Percentiles rank a stretch among this genome's conserved stretches.
Evolutionary conservation across 2,329 filamentous ascomycete species (phyloP).

Genomic region (Fusarium newnesense): DNA sequence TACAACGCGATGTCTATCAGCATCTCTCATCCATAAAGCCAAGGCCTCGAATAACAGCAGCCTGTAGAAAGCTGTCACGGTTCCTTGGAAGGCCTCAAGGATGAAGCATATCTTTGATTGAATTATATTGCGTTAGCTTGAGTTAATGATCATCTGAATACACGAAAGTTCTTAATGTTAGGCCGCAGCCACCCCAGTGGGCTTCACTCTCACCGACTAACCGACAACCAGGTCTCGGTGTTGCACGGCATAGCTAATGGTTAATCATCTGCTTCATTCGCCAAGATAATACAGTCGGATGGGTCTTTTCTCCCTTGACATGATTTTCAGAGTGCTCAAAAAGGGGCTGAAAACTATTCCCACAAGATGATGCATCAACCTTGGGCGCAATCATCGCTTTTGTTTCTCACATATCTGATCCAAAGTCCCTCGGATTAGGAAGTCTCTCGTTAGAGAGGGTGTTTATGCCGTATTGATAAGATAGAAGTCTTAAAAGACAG

Average conservation of each 20-base stretch:
- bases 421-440: background rate
- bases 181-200: background rate
- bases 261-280: background rate
- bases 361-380: background rate
- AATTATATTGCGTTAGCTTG: background rate
- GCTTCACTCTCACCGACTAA: background rate
- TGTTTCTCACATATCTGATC: background rate
- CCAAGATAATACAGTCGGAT: background rate
- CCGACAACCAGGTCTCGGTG: background rate
- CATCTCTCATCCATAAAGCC: background rate
- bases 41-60: background rate
- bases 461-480: background rate
- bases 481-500: background rate
- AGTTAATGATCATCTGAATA: background rate
- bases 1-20: background rate
- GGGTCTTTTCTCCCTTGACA: background rate
- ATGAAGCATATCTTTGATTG: background rate
- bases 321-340: background rate
- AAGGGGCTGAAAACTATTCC: background rate
- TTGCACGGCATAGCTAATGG: background rate
- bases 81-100: background rate
- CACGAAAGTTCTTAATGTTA: background rate
- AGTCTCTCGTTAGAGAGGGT: background rate
- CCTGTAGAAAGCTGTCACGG: background rate
- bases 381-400: background rate